Base-by-base conservation (phyloP, 345 rosid species). In the Barbarea vulgaris region DNA sequence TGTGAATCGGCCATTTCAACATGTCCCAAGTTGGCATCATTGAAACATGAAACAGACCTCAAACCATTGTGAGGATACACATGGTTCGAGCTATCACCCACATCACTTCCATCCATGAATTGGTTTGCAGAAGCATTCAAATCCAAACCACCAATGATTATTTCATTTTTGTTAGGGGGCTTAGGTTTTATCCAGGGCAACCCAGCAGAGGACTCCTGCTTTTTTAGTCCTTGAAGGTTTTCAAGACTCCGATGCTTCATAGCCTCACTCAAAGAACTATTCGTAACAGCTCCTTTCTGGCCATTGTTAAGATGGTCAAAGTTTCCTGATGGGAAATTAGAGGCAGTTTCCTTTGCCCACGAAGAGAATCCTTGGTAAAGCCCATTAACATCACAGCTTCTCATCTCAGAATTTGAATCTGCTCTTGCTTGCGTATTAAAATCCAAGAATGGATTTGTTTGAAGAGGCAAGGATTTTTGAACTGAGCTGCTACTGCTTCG, bases 151-250 rank as follows among this genome's bases (percentile, higher is more conserved):
- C 80, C 66, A 72, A 44, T 56, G 4, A 75, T 65, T 17, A 60
- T 67, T 74, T 81, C 90, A 51, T 69, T 81, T 77, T 79, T 81
- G 64, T 50, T 64, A 64, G 55, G 71, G 25, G 79, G 75, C 69
- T 80, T 86, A 39, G 85, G 79, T 79, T 80, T 85, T 50, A 91
- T 81, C 96, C 97, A 90, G 67, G 97, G 88, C 74, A 90, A 80
- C 58, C 82, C 75, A 15, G 72, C 69, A 31, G 79, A 52, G 68
- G 46, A 65, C 60, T 84, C 87, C 65, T 79, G 80, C 33, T 41
- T 84, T 70, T 82, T 90, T 69, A 78, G 89, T 53, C 81, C 73
- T 78, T 79, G 88, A 70, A 72, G 57, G 57, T 70, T 78, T 78
- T 79, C 86, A 55, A 72, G 41, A 74, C 74, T 78, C 68, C 5